Conservation (phyloP, 306 rosid species). For the Lithocarpus polystachyus region DNA sequence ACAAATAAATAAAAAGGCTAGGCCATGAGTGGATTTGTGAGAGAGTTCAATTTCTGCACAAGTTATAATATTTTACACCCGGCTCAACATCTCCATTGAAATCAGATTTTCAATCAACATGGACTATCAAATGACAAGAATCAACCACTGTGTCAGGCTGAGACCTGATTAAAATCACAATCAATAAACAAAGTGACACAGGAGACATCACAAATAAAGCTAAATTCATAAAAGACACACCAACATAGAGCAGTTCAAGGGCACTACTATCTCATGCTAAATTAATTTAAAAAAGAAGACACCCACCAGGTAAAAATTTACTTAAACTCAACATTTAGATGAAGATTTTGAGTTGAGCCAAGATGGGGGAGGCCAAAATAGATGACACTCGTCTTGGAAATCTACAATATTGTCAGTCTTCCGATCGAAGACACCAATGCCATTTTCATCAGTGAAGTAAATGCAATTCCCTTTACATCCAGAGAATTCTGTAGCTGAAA, state of each 20-base stretch:
- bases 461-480: conserved; percentile 31
- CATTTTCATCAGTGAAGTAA: conserved; percentile 1
- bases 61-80: no score
- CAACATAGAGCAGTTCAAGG: not conserved
- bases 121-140: no score
- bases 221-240: not conserved
- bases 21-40: no score
- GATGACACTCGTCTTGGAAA: not conserved
- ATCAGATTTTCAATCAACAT: no score
- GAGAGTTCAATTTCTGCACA: no score
- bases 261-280: not conserved
- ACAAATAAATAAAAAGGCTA: no score
- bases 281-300: not conserved
- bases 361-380: conserved; percentile 25
- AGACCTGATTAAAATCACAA: no score
- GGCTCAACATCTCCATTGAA: no score
- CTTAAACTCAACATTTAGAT: not conserved
- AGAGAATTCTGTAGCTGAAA: conserved; percentile 23
- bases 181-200: not conserved
- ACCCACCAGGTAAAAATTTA: not conserved
- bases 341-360: not conserved
- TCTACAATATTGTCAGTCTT: not conserved
- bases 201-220: not conserved
- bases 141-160: no score
- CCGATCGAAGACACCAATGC: not conserved